These are phyloP conservation scores for Flaveria robusta DNA, from an alignment of 129 eudicot genomes.

Conservation along the genomic window DNA sequence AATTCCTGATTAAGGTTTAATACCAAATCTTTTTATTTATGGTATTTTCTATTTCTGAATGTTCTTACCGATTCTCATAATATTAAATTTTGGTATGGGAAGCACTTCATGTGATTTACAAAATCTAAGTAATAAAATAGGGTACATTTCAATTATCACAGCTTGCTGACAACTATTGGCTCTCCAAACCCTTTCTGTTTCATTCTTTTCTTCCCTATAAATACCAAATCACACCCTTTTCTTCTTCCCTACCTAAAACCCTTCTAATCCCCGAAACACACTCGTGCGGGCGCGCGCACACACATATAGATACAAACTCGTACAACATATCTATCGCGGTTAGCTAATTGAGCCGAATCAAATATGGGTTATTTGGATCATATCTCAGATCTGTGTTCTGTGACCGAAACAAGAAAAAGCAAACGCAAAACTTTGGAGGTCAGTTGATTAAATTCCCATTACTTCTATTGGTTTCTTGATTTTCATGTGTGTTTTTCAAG, in stretches of 20 bases:
- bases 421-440: slow-evolving; percentile 72
- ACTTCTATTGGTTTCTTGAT: not conserved
- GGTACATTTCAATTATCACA: slow-evolving; percentile 24
- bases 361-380: slow-evolving; percentile 76
- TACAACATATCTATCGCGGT: not conserved
- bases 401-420: slow-evolving; percentile 45
- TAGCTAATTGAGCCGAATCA: not conserved
- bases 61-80: not conserved
- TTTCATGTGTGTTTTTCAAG: not conserved
- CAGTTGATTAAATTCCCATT: not conserved
- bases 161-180: slow-evolving; percentile 32
- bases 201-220: slow-evolving; percentile 23
- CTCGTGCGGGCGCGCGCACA: not conserved
- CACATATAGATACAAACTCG: not conserved
- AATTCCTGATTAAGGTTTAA: not conserved
- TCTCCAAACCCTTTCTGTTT: slow-evolving; percentile 22
- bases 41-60: not conserved
- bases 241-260: slow-evolving; percentile 26
- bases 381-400: slow-evolving; percentile 53
- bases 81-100: slow-evolving; percentile 25
- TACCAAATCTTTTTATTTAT: not conserved
- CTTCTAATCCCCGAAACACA: slow-evolving; percentile 1
- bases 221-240: slow-evolving; percentile 12
- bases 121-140: slow-evolving; percentile 23
- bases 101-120: slow-evolving; percentile 30